Conservation (phyloP, 768 basidiomycete genomes). For the Tephrocybe sp. region DNA sequence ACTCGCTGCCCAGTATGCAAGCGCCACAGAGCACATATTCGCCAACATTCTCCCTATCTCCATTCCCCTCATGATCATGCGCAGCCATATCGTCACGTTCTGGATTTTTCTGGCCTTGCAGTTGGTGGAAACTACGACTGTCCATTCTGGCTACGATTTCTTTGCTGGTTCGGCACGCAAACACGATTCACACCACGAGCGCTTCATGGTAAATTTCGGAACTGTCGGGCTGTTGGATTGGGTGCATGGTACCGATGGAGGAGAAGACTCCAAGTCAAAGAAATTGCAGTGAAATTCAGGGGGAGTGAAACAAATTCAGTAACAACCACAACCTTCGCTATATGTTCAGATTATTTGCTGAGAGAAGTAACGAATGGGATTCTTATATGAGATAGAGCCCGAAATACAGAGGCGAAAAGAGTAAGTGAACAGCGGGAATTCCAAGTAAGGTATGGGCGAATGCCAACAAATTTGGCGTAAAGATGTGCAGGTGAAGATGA, state of each 20-base stretch:
- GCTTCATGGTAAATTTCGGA: conserved; percentile 27
- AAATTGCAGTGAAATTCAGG: background rate
- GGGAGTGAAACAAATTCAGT: background rate
- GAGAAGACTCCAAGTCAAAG: background rate
- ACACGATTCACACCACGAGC: conserved; percentile 30
- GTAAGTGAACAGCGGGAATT: conserved; percentile 10
- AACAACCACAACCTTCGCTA: no score
- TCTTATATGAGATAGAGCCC: conserved; percentile 15
- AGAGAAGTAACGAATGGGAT: background rate
- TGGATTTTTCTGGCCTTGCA: conserved; percentile 26
- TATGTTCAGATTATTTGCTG: no score
- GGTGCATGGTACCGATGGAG: conserved; percentile 20
- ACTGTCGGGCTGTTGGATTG: conserved; percentile 26
- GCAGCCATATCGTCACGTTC: conserved; percentile 25
- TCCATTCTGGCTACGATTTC: conserved; percentile 30
- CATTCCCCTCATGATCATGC: conserved; percentile 24
- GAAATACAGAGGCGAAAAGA: conserved; percentile 6
- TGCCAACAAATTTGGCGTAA: conserved; percentile 11
- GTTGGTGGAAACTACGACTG: conserved; percentile 26
- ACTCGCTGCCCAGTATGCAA: conserved; percentile 28
- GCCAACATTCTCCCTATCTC: conserved; percentile 28
- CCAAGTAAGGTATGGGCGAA: conserved; percentile 9
- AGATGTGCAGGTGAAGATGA: conserved; percentile 13
- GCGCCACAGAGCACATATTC: conserved; percentile 25
- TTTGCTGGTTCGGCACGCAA: conserved; percentile 21